Evolutionary conservation across 169 alveolate genomes (phyloP).

Genomic region (Plasmodium adleri): DNA sequence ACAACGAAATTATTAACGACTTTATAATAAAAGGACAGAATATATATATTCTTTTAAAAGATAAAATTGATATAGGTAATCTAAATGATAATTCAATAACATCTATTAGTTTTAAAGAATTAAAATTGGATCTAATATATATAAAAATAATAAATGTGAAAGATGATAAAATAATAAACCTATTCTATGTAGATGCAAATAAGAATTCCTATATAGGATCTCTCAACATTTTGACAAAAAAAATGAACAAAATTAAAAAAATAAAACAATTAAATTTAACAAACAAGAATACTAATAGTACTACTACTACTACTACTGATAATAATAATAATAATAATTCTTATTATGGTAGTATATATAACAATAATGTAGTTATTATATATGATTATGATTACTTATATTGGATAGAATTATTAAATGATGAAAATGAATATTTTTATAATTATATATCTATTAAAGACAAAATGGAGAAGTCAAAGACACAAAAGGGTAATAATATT

Average conservation of each 20-base stretch:
- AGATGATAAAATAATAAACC: neutral
- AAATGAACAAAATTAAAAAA: conserved; percentile 5
- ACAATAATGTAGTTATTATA: conserved; percentile 28
- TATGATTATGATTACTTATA: conserved; percentile 43
- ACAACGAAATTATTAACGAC: conserved; percentile 48
- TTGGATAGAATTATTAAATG: conserved; percentile 37
- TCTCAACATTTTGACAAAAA: conserved; percentile 10
- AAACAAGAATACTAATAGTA: neutral
- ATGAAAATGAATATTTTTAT: conserved; percentile 21
- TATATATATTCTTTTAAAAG: conserved; percentile 18
- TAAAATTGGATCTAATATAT: conserved; percentile 39
- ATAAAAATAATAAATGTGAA: conserved; percentile 9
- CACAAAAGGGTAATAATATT: neutral
- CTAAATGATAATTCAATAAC: conserved; percentile 10
- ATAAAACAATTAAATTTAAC: conserved; percentile 24
- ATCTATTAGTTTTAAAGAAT: conserved; percentile 35
- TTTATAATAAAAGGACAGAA: conserved; percentile 49
- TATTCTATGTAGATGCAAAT: conserved; percentile 47
- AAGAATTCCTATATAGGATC: conserved; percentile 10
- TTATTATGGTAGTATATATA: conserved; percentile 7
- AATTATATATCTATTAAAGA: conserved; percentile 9
- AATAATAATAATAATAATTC: neutral
- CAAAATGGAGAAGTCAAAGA: neutral
- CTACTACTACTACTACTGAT: neutral
- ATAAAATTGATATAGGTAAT: conserved; percentile 63